Base-by-base conservation (phyloP, 441 rosid species). In the Adansonia madagascariensis region DNA sequence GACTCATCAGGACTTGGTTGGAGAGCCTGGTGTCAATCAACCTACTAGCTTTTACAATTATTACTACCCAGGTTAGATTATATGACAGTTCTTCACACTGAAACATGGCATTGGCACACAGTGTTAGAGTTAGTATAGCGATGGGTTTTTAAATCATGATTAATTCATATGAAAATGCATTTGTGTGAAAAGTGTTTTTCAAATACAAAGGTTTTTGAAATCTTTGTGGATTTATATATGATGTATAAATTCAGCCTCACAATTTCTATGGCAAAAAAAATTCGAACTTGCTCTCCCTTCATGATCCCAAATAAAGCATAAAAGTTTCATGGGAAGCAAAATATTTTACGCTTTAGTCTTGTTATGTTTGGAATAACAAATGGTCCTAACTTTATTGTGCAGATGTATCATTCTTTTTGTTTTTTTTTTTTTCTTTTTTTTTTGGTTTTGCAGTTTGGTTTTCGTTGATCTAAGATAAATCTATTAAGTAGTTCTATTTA, bases 51-150 rank as follows among this genome's bases (percentile, higher is more conserved):
- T 77, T 78, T 78, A 83, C 82, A 83, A 44, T 71, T 89, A 87
- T 78, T 80, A 77, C 73, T 87, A 83, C 78, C 89, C 89, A 82
- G 92, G 92, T 89, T 80, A 77, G 87, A 71, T 75, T 73, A 31
- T 72, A 41, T 44, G 62, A 67, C 71, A 9, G 57, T 71, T 22
- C 11, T 69, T 60, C 64, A 41, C 15, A 7, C 68, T 67, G 24
- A 22, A 53, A 53, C 41, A 8, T 15, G 55, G 62, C 24, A 15
- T 66, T 18, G 4, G 1, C 4, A 4, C 22, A 52, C 9, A 9
- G 4, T 31, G 17, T 47, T 49, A 47, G 56, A 47, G 35, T 43
- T 8, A 5, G 43, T 3, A 65, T 65, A 41, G 31, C 31, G 15
- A 3, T 65, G 14, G 70, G 6, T 65, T 65, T 17, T 15, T 1